phyloP scores from a whole-genome alignment of 441 rosid genomes.

The Mallotus japonicus region DNA sequence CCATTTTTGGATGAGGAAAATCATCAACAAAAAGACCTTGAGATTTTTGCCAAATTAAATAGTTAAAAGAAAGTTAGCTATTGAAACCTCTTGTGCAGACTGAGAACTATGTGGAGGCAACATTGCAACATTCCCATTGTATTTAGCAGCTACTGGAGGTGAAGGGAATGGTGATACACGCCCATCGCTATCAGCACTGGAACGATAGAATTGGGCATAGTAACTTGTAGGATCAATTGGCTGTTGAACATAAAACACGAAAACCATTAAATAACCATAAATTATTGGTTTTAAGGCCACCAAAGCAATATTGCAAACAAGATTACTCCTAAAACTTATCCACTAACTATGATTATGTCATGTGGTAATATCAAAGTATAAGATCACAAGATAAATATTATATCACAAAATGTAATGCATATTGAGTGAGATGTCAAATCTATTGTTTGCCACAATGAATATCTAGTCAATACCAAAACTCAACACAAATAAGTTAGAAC shows the following conservation, averaged over 20 bases:
- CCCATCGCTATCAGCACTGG: slow-evolving; percentile 73
- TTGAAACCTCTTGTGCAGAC: slow-evolving; percentile 81
- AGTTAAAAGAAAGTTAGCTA: slow-evolving; percentile 20
- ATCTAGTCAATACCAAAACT: background rate
- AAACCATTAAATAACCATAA: slow-evolving; percentile 33
- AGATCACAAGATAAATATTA: slow-evolving; percentile 7
- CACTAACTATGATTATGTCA: background rate
- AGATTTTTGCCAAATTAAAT: slow-evolving; percentile 2
- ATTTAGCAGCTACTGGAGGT: slow-evolving; percentile 70
- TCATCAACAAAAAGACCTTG: background rate
- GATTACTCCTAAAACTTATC: slow-evolving; percentile 5
- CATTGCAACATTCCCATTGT: slow-evolving; percentile 69
- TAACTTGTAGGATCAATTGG: slow-evolving; percentile 82
- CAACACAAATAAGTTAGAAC: slow-evolving; percentile 6
- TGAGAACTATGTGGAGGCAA: slow-evolving; percentile 76
- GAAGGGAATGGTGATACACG: slow-evolving; percentile 77
- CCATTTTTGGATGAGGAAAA: background rate
- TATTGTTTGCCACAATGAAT: background rate
- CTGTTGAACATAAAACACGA: slow-evolving; percentile 56
- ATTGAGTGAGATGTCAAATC: background rate
- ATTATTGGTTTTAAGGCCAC: slow-evolving; percentile 24
- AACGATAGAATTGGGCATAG: slow-evolving; percentile 78
- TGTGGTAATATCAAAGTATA: slow-evolving; percentile 10
- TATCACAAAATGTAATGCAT: background rate
- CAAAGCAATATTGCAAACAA: background rate